Percentiles rank a stretch among this genome's conserved stretches.
These are phyloP conservation scores for Phymatotrichopsis omnivora DNA, from an alignment of 2,329 filamentous ascomycete genomes.

Conservation along the genomic window DNA sequence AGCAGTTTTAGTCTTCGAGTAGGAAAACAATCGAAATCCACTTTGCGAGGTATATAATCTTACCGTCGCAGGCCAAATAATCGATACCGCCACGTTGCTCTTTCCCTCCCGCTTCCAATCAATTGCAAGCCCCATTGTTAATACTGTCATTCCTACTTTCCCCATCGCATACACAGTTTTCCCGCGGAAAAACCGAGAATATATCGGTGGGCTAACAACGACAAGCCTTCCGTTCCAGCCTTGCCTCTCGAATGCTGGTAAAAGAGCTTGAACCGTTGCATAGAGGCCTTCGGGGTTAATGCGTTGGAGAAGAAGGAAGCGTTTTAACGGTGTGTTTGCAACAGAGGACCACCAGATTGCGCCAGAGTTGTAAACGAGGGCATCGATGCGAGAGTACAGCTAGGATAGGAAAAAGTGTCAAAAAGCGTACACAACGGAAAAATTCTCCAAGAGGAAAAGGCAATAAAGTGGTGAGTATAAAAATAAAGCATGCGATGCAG, in stretches of 20 bases:
- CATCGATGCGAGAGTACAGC: constrained; percentile 56
- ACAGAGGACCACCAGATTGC: constrained; percentile 79
- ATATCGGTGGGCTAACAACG: constrained; percentile 75
- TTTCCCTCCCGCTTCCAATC: constrained; percentile 61
- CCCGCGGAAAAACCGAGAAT: constrained; percentile 72
- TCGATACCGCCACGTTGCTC: constrained; percentile 62
- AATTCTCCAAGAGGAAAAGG: too few relatives aligned
- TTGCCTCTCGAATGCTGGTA: constrained; percentile 53
- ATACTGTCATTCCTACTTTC: constrained; percentile 71
- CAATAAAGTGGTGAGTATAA: too few relatives aligned
- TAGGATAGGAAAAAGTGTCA: constrained; percentile 29
- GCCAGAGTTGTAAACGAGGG: constrained; percentile 71
- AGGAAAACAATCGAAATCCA: constrained; percentile 3
- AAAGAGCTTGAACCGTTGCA: constrained; percentile 54
- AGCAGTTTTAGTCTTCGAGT: too few relatives aligned
- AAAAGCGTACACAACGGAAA: background rate
- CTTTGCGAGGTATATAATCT: constrained; percentile 31
- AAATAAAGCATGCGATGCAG: too few relatives aligned
- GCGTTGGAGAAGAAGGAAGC: constrained; percentile 68
- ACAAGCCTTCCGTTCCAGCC: constrained; percentile 54
- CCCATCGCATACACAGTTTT: constrained; percentile 76
- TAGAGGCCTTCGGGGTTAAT: constrained; percentile 71
- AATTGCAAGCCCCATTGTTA: constrained; percentile 74
- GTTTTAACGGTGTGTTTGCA: constrained; percentile 58
- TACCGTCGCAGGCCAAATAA: constrained; percentile 71